Base-by-base conservation (phyloP, 345 rosid genomes). In the Cardamine occulta region DNA sequence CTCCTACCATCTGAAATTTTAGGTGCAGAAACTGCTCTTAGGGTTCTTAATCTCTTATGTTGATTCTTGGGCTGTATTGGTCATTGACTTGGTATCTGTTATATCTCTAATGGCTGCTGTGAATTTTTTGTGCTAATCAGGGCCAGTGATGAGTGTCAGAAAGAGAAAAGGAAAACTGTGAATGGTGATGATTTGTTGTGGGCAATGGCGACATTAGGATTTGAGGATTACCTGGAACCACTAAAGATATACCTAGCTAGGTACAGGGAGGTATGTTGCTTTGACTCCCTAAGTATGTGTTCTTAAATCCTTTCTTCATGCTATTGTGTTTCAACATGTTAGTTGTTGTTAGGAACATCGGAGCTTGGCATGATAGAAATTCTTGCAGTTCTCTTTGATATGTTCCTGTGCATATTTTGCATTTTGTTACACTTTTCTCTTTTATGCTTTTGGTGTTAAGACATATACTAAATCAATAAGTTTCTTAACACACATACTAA, bases 181-280 rank as follows among this genome's bases (percentile, higher is more conserved):
- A 86, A 89, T 77, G 95, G 95, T 62, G 90, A 89, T 80, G 95
- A 89, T 82, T 68, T 89, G 81, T 66, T 89, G 52, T 87, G 95
- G 95, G 95, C 95, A 23, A 89, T 89, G 95, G 85, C 91, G 2
- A 87, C 95, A 0, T 68, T 89, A 47, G 95, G 91, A 8, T 89
- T 89, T 80, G 91, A 89, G 70, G 90, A 87, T 74, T 89, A 87
- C 45, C 80, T 89, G 24, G 91, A 85, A 49, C 90, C 88, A 0
- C 80, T 87, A 15, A 89, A 87, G 83, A 72, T 81, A 18, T 89
- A 87, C 83, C 86, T 89, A 24, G 77, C 82, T 32, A 81, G 86
- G 81, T 87, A 85, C 71, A 82, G 95, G 48, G 95, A 89, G 90
- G 87, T 87, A 49, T 18, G 62, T 39, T 60, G 13, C 62, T 15